Evolutionary conservation across 495 filamentous ascomycete genomes (phyloP).

Genomic region (Aspergillus avenaceus): DNA sequence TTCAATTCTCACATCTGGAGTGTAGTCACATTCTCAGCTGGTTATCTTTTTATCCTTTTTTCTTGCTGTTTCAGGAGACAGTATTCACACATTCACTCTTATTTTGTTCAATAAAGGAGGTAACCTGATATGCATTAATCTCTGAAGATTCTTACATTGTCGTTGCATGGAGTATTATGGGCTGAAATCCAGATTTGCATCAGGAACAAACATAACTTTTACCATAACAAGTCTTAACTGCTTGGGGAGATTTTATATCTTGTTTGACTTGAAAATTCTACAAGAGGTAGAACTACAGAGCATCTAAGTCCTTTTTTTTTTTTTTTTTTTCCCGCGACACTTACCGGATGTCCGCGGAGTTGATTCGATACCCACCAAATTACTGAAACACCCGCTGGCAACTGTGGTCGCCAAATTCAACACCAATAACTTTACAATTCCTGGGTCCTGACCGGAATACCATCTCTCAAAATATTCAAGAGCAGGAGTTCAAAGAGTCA

Average conservation of each 20-base stretch:
- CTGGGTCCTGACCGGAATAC: background rate
- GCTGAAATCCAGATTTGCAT: slow-evolving; percentile 6
- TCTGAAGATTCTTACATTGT: too few relatives aligned
- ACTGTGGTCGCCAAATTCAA: too few relatives aligned
- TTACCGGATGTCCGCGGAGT: slow-evolving; percentile 19
- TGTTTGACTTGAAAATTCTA: too few relatives aligned
- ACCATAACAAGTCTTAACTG: background rate
- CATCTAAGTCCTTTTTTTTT: background rate
- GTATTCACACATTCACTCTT: too few relatives aligned
- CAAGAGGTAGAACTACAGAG: background rate
- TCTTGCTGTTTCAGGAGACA: background rate
- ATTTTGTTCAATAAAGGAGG: too few relatives aligned
- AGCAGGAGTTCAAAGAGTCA: too few relatives aligned
- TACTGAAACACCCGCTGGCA: background rate
- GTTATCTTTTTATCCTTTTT: background rate
- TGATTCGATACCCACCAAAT: slow-evolving; percentile 1
- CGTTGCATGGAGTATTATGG: background rate
- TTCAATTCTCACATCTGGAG: background rate
- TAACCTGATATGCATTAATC: background rate
- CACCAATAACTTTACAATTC: background rate
- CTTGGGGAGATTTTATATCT: too few relatives aligned
- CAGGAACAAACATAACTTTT: background rate
- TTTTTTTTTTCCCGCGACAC: background rate
- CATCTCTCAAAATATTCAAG: background rate
- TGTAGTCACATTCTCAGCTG: background rate